phyloP scores from a whole-genome alignment of 1,139 yeast genomes.

The Geotrichum cucujoidarum region DNA sequence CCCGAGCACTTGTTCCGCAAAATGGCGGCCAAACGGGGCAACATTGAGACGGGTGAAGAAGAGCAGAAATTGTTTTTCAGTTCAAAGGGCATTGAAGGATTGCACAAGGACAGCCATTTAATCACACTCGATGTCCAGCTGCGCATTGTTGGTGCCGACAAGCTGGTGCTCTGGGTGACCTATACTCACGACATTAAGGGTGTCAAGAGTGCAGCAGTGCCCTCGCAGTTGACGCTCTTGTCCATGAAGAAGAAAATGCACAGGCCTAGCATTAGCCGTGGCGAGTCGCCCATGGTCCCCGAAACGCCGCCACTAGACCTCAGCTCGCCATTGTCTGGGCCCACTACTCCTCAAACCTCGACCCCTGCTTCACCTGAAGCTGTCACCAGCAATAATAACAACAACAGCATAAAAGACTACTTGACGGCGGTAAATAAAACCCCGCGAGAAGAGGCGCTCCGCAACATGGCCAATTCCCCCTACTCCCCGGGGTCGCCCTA shows the following conservation, averaged over 20 bases:
- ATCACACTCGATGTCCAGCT: slow-evolving; percentile 74
- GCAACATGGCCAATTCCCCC: slow-evolving; percentile 5
- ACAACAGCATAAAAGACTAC: background rate
- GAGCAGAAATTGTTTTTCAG: slow-evolving; percentile 22
- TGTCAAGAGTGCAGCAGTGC: slow-evolving; percentile 37
- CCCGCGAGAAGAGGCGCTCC: slow-evolving; percentile 15
- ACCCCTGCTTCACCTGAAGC: slow-evolving; percentile 5
- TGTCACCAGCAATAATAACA: background rate
- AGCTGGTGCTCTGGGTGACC: slow-evolving; percentile 79
- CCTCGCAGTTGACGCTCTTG: slow-evolving; percentile 54
- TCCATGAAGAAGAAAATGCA: slow-evolving; percentile 33
- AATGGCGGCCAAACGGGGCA: slow-evolving; percentile 34
- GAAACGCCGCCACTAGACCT: background rate
- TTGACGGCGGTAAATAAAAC: slow-evolving; percentile 1
- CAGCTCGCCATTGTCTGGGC: background rate
- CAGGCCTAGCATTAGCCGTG: slow-evolving; percentile 12
- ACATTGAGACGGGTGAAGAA: slow-evolving; percentile 12
- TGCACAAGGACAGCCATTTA: slow-evolving; percentile 62
- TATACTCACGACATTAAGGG: slow-evolving; percentile 47
- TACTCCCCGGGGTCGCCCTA: slow-evolving; percentile 17
- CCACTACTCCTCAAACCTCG: background rate
- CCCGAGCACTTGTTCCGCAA: slow-evolving; percentile 89
- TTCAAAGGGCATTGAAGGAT: slow-evolving; percentile 53
- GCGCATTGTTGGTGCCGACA: slow-evolving; percentile 57
- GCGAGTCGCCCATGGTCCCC: background rate